Evolutionary conservation across 805 yeast species (phyloP).

Genomic region (Cyberlindnera xishuangbannaensis): DNA sequence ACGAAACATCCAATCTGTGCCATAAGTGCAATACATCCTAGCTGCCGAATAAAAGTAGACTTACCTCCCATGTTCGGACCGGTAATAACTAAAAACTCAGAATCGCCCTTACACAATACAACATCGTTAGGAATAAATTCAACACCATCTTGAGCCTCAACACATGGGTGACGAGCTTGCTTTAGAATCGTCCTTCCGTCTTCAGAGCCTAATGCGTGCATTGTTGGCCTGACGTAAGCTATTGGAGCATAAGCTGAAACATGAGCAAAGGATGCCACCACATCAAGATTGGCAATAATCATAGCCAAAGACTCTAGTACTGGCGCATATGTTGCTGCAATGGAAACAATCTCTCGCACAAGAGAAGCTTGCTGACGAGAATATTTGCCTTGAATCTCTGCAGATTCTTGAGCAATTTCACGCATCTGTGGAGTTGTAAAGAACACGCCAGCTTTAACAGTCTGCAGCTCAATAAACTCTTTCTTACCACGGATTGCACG

Average conservation of each 20-base stretch:
- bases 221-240: slow-evolving; percentile 70
- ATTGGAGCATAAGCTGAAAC: slow-evolving; percentile 76
- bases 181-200: slow-evolving; percentile 47
- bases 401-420: slow-evolving; percentile 52
- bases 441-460: slow-evolving; percentile 92
- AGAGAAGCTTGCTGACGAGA: slow-evolving; percentile 69
- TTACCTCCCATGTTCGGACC: slow-evolving; percentile 99
- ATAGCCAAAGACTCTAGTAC: slow-evolving; percentile 65
- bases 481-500: slow-evolving; percentile 59
- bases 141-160: slow-evolving; percentile 88
- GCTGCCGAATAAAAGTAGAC: slow-evolving; percentile 85
- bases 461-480: slow-evolving; percentile 71
- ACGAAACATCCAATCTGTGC: slow-evolving; percentile 88
- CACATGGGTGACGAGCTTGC: slow-evolving; percentile 91
- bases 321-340: slow-evolving; percentile 76
- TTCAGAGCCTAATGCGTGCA: slow-evolving; percentile 46
- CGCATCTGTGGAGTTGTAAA: slow-evolving; percentile 72
- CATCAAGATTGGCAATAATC: slow-evolving; percentile 72
- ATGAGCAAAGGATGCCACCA: slow-evolving; percentile 79
- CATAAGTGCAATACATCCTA: slow-evolving; percentile 82
- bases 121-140: slow-evolving; percentile 91
- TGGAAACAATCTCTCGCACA: slow-evolving; percentile 75
- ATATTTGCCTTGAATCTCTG: slow-evolving; percentile 58
- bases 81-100: slow-evolving; percentile 79
- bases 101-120: slow-evolving; percentile 44